Evolutionary conservation across 2,329 filamentous ascomycete species (phyloP).

Genomic region (Trichoderma semiorbis): DNA sequence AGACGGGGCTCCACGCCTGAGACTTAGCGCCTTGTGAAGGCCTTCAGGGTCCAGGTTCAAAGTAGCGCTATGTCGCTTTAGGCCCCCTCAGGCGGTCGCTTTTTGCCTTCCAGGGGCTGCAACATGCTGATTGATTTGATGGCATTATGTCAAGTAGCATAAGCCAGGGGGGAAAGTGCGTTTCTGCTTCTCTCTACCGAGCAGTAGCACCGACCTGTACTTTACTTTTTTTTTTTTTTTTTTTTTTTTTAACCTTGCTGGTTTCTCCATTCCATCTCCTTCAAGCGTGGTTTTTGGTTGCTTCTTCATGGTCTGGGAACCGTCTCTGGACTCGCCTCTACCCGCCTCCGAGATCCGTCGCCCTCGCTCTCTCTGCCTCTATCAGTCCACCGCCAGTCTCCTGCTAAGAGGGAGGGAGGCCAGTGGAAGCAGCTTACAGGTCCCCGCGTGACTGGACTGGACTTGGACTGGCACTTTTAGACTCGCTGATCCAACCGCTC

Average conservation of each 20-base stretch:
- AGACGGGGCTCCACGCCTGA: not conserved
- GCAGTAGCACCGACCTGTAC: not conserved
- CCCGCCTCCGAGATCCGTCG: not conserved
- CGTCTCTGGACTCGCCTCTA: not conserved
- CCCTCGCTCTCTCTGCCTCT: not conserved
- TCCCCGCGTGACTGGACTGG: constrained; percentile 8
- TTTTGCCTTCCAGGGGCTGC: not conserved
- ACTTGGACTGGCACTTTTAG: not conserved
- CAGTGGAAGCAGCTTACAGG: constrained; percentile 2
- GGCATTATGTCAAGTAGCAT: constrained; percentile 5
- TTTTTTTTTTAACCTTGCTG: not conserved
- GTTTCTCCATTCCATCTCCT: not conserved
- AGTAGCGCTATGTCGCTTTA: not conserved
- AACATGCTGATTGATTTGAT: constrained; percentile 8
- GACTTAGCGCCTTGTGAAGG: not conserved
- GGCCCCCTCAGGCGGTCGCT: not conserved
- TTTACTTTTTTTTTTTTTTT: not conserved
- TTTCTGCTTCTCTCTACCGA: not conserved
- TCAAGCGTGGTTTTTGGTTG: not conserved
- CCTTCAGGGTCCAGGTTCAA: not conserved
- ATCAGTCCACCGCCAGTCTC: not conserved
- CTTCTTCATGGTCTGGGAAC: not conserved
- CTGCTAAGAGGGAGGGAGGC: not conserved
- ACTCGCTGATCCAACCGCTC: constrained; percentile 3
- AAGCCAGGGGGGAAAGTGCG: constrained; percentile 10